These are phyloP conservation scores for Phascolomyces articulosus DNA, from an alignment of 371 early-diverging fungal genomes.

Conservation along the genomic window DNA sequence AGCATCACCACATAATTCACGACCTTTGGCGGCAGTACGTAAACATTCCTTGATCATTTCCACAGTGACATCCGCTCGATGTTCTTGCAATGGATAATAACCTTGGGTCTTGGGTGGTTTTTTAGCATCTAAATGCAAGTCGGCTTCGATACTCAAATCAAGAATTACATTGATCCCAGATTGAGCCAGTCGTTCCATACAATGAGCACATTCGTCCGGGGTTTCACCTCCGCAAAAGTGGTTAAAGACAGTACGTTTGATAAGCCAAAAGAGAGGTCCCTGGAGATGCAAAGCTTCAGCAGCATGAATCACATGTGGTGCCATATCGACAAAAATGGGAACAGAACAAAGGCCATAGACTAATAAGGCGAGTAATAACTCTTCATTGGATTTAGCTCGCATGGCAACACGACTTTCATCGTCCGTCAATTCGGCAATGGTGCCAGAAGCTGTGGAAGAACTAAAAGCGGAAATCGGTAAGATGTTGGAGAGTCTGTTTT, in stretches of 20 bases:
- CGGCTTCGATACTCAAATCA: constrained; percentile 90
- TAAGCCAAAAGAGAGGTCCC: constrained; percentile 63
- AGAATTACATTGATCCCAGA: constrained; percentile 85
- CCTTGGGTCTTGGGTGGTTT: constrained; percentile 20
- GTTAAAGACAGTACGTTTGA: constrained; percentile 85
- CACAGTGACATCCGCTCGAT: constrained; percentile 67
- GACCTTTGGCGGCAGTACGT: constrained; percentile 64
- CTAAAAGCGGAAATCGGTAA: constrained; percentile 35
- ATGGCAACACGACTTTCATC: constrained; percentile 49
- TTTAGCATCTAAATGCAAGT: constrained; percentile 71
- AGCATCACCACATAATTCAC: constrained; percentile 35
- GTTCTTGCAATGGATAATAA: constrained; percentile 35
- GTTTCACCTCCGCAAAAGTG: constrained; percentile 97
- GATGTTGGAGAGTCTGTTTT: not conserved
- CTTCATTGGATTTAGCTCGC: constrained; percentile 46
- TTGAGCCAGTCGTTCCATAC: constrained; percentile 73
- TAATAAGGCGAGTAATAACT: constrained; percentile 27
- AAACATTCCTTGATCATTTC: constrained; percentile 67
- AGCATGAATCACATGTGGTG: constrained; percentile 46
- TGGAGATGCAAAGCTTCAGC: constrained; percentile 65
- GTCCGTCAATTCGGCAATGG: constrained; percentile 32
- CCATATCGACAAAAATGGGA: constrained; percentile 34
- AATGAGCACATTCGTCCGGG: constrained; percentile 81
- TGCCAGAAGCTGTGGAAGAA: constrained; percentile 24
- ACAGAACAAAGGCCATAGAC: constrained; percentile 39